Conservation (phyloP, 768 basidiomycete genomes). For the Floccularia luteovirens region DNA sequence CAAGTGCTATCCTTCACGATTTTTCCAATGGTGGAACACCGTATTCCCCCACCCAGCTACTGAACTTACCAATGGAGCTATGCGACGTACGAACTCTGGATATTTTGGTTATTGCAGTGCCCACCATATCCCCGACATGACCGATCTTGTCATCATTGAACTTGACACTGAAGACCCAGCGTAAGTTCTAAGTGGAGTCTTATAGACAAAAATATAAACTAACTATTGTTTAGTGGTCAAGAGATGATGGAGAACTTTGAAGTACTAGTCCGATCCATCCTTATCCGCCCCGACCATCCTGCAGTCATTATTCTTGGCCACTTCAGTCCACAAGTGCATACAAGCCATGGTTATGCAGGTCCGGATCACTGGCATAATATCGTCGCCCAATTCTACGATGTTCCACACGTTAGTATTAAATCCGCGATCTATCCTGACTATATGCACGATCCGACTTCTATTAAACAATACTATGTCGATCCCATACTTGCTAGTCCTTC, state of each 20-base stretch:
- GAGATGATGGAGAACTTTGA: conserved; percentile 82
- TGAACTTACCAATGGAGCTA: conserved; percentile 95
- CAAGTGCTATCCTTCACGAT: conserved; percentile 85
- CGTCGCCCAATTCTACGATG: conserved; percentile 96
- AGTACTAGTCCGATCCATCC: conserved; percentile 84
- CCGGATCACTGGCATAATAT: conserved; percentile 86
- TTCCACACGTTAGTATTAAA: conserved; percentile 88
- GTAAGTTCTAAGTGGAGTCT: conserved; percentile 41
- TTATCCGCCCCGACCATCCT: conserved; percentile 84
- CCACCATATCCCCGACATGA: conserved; percentile 90
- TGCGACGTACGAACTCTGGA: conserved; percentile 83
- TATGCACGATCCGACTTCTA: conserved; percentile 61
- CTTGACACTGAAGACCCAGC: conserved; percentile 86
- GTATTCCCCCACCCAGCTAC: conserved; percentile 98
- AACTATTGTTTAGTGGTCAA: conserved; percentile 41
- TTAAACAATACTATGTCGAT: conserved; percentile 68
- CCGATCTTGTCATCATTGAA: conserved; percentile 93
- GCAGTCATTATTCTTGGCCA: conserved; percentile 94
- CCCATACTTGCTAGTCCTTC: conserved; percentile 69
- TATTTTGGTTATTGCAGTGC: conserved; percentile 94
- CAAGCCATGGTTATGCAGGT: conserved; percentile 75
- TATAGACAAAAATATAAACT: neutral
- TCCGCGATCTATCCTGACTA: conserved; percentile 78
- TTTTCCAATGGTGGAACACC: conserved; percentile 96
- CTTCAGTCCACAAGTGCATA: conserved; percentile 82